A percentile compares a stretch with the other conserved stretches of the same genome.
These are phyloP conservation scores for Ephemerocybe angulata DNA, from an alignment of 768 basidiomycete genomes.

Conservation along the genomic window DNA sequence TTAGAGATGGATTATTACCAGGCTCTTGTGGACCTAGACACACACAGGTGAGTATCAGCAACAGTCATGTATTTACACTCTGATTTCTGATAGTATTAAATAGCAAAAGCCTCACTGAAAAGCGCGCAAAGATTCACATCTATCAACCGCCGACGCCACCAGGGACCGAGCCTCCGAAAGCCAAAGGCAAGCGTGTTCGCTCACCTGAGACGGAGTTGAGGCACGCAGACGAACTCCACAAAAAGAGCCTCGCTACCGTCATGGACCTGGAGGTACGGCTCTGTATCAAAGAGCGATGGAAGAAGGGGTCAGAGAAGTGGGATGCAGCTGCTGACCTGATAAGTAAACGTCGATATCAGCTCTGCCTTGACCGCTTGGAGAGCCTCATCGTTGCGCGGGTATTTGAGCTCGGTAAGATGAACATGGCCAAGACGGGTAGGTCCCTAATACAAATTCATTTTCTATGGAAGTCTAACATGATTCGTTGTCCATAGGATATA, in stretches of 20 bases:
- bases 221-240: too few species aligned
- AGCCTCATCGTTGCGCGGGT: slow-evolving; percentile 17
- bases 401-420: slow-evolving; percentile 23
- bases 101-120: background rate
- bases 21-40: slow-evolving; percentile 9
- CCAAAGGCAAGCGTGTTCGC: too few species aligned
- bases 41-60: background rate
- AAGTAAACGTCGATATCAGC: slow-evolving; percentile 9
- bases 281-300: slow-evolving; percentile 7
- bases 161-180: too few species aligned
- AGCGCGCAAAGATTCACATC: too few species aligned
- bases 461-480: background rate
- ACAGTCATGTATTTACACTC: background rate
- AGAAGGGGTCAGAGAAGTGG: slow-evolving; percentile 6
- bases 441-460: too few species aligned
- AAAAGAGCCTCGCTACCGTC: too few species aligned
- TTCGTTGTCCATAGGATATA: background rate
- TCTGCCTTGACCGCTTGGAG: slow-evolving; percentile 18
- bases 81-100: background rate
- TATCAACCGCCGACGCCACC: too few species aligned
- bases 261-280: too few species aligned
- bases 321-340: slow-evolving; percentile 10
- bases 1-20: slow-evolving; percentile 17
- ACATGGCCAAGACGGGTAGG: slow-evolving; percentile 26
- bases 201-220: too few species aligned